Conservation (phyloP, 106 monocot species). For the Posidonia australis region DNA sequence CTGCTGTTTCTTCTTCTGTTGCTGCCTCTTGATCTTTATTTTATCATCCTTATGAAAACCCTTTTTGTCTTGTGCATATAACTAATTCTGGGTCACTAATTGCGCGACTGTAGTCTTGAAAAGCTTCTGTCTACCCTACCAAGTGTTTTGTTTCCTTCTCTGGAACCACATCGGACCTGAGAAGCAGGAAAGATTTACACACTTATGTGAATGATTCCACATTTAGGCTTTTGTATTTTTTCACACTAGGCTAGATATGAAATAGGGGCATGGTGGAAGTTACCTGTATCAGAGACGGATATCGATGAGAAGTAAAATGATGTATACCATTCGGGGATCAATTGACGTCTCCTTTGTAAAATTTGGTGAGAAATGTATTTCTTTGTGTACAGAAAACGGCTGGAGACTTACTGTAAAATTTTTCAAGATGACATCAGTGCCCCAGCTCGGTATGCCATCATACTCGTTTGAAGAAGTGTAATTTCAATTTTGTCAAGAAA, state of each 20-base stretch:
- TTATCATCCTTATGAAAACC: background rate
- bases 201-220: background rate
- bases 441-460: no score
- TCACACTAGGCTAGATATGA: background rate
- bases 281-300: background rate
- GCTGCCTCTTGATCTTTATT: background rate
- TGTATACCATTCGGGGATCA: background rate
- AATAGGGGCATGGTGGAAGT: background rate
- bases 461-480: no score
- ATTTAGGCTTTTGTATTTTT: background rate
- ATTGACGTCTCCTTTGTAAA: no score
- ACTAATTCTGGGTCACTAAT: background rate
- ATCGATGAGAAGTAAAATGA: background rate
- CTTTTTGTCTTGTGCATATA: background rate
- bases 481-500: no score
- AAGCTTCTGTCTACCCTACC: no score
- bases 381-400: no score
- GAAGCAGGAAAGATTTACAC: background rate
- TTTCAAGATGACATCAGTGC: no score
- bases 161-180: background rate
- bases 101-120: background rate
- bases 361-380: no score
- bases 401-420: no score
- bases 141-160: background rate
- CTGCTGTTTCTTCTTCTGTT: slow-evolving; percentile 27